Conservation (phyloP, 495 filamentous ascomycete species). For the Neurospora pannonica region DNA sequence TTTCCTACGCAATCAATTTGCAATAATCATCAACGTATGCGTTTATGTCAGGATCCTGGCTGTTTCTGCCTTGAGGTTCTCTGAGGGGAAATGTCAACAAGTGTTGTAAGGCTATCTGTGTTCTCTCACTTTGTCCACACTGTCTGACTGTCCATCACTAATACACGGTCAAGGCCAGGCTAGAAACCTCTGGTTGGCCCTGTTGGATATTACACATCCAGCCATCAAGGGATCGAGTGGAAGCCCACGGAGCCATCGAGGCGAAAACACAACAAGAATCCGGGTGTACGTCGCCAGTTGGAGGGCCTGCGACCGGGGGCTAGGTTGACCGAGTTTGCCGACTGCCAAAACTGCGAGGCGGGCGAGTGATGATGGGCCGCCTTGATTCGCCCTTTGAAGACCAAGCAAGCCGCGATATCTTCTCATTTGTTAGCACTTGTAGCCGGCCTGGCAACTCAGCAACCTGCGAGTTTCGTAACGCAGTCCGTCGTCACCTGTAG, state of each 20-base stretch:
- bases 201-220: background rate
- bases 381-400: background rate
- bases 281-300: background rate
- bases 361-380: background rate
- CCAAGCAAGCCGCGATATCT: background rate
- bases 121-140: background rate
- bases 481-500: background rate
- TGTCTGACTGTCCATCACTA: background rate
- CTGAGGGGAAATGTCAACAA: background rate
- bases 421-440: background rate
- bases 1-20: background rate
- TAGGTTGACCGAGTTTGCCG: background rate
- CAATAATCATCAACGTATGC: background rate
- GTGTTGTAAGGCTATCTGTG: background rate
- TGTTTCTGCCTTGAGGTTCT: background rate
- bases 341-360: background rate
- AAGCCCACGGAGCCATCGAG: background rate
- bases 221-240: background rate
- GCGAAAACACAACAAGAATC: background rate
- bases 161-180: background rate
- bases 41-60: background rate
- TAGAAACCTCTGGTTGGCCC: background rate
- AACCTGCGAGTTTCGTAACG: background rate
- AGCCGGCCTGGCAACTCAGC: background rate
- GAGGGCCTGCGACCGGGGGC: background rate